Base-by-base conservation (phyloP, 2,329 filamentous ascomycete species). In the Ophiocordyceps robertsii region DNA sequence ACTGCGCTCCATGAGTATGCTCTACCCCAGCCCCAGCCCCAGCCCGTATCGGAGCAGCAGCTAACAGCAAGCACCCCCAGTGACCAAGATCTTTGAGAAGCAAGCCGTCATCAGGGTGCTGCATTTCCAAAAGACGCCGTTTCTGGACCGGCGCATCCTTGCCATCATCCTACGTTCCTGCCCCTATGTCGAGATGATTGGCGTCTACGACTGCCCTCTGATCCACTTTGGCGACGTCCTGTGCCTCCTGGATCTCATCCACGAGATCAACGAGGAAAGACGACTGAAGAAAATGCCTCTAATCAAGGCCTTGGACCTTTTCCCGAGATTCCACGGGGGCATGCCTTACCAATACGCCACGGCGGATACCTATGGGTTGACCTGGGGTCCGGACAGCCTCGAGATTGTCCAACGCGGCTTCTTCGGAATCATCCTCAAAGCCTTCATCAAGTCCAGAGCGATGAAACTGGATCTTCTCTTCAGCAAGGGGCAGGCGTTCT, bases 141-240 rank as follows among this genome's bases (percentile, higher is more conserved):
- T 59, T 2, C 43, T 65, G 6, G 62, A 65, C 17, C 48, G 59
- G 16, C 50, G 60, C 2, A 31, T 62, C 1, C 42, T 64, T 0
- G 59, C 62, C 2, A 46, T 63, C n/a, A 55, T 65, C 13, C 44
- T 64, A 1, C 54, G 59, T 7, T 51, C 51, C 1, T 60, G 56
- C 30, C 58, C 56, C 0, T 42, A 56, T 1, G 46, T 64, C 9
- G 51, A 47, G 4, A 59, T 56, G 51, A 2, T 65, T 13, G 61
- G 62, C 2, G 49, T 65, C 2, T 65, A 64, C 42, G 53, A 60
- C 39, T 65, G 62, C 24, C 60, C 59, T 0, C 44, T 64, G 2
- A 47, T 65, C 5, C 57, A 63, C 27, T 51, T 62, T n/a, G 62
- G 59, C 10, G 62, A 65, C 19, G 42, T 61, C 0, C 40, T 61